Evolutionary conservation across 1,284 basidiomycete species (phyloP).

Genomic region (Cryptococcus depauperatus): DNA sequence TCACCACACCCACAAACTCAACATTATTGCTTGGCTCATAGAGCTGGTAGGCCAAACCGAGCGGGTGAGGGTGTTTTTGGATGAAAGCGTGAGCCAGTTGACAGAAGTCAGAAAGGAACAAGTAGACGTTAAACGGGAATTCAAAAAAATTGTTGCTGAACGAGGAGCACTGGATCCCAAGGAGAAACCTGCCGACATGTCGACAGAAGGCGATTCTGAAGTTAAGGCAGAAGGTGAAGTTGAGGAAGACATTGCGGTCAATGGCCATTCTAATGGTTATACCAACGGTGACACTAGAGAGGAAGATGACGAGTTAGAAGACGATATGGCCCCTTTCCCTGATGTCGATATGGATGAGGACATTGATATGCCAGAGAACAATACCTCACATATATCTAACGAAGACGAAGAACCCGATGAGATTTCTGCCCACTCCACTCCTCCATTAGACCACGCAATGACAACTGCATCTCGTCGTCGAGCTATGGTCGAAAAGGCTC

Average conservation of each 20-base stretch:
- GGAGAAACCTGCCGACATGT: conserved; percentile 19
- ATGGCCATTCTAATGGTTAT: conserved; percentile 17
- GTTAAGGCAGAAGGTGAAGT: not conserved
- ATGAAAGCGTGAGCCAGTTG: conserved; percentile 76
- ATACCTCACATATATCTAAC: no score
- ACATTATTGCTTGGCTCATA: conserved; percentile 78
- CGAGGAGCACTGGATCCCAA: conserved; percentile 41
- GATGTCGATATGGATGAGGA: conserved; percentile 21
- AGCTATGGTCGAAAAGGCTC: conserved; percentile 40
- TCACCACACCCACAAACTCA: conserved; percentile 68
- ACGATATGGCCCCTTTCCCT: conserved; percentile 13
- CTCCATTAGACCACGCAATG: conserved; percentile 11
- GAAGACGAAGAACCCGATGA: conserved; percentile 14
- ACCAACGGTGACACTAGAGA: conserved; percentile 39
- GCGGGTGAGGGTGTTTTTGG: conserved; percentile 76
- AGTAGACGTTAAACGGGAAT: conserved; percentile 81
- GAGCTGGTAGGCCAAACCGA: conserved; percentile 85
- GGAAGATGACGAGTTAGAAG: conserved; percentile 16
- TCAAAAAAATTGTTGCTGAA: conserved; percentile 66
- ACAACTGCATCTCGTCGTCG: conserved; percentile 31
- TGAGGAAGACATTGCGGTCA: conserved; percentile 18
- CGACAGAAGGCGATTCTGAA: conserved; percentile 52
- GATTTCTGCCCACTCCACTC: not conserved
- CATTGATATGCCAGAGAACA: conserved; percentile 12
- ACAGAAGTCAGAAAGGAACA: conserved; percentile 92